phyloP scores from a whole-genome alignment of 2,329 filamentous ascomycete species.

The Fusarium sp. region DNA sequence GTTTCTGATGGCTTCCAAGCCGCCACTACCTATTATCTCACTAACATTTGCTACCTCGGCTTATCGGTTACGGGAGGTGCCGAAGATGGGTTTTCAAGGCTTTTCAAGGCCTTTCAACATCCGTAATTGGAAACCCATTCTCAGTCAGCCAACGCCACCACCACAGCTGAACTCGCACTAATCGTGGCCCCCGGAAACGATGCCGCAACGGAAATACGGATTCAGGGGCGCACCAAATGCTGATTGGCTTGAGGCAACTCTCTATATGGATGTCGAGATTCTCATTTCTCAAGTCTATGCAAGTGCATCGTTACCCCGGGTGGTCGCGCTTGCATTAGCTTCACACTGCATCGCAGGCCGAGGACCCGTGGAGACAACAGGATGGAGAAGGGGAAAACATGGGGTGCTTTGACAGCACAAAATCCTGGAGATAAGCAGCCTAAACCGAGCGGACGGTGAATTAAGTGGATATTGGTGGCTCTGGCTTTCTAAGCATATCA shows the following conservation, averaged over 20 bases:
- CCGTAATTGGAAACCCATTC: background rate
- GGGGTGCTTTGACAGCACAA: slow-evolving; percentile 19
- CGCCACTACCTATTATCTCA: background rate
- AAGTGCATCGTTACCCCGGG: slow-evolving; percentile 27
- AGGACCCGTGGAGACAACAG: slow-evolving; percentile 11
- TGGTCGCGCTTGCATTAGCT: slow-evolving; percentile 27
- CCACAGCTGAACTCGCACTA: slow-evolving; percentile 21
- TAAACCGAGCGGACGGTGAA: background rate
- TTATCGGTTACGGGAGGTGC: background rate
- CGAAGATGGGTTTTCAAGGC: slow-evolving; percentile 16
- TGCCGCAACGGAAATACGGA: slow-evolving; percentile 17
- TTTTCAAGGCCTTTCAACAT: slow-evolving; percentile 17
- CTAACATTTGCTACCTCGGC: slow-evolving; percentile 14
- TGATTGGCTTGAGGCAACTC: slow-evolving; percentile 24
- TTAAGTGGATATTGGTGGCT: slow-evolving; percentile 1
- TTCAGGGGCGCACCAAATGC: background rate
- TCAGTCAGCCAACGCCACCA: slow-evolving; percentile 10
- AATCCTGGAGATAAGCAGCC: slow-evolving; percentile 16
- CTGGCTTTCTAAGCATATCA: background rate
- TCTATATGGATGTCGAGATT: background rate
- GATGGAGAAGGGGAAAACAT: slow-evolving; percentile 5
- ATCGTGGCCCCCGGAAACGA: slow-evolving; percentile 7
- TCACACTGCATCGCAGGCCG: background rate
- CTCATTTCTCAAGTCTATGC: background rate
- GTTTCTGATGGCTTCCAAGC: slow-evolving; percentile 5